Base-by-base conservation (phyloP, 2,329 filamentous ascomycete genomes). In the Botrytis porri region DNA sequence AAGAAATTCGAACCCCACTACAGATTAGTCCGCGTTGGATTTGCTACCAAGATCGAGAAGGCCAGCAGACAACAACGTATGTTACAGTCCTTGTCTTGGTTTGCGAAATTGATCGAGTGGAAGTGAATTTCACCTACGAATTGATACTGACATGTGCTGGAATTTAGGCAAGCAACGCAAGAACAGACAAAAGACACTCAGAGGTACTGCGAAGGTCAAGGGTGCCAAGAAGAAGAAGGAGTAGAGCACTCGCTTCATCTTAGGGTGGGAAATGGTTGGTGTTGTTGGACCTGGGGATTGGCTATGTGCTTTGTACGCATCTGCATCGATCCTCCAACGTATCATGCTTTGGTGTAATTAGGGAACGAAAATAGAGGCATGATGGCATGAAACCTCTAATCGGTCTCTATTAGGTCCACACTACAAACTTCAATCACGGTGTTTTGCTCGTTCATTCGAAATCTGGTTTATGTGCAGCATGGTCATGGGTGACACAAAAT, bases 1-100 rank as follows among this genome's bases (percentile, higher is more conserved):
- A 98, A 98, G 93, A 98, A 98, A 88, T 99, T 98, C 86, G 96
- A 99, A 91, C 96, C 96, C 82, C 92, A 92, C 87, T 98, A 98
- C 92, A 92, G 96, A 86, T 91, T 98, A 81, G 90, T 99, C 85
- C 91, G 96, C 81, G 93, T 97, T 84, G 96, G 95, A 84, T 88
- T 93, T 81, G 95, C 94, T 83, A 89, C 86, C 85, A 98, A 98
- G 93, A 89, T 94, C 85, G 96, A 99, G 93, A 95, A 95, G 89
- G 90, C 96, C 82, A 94, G 91, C 88, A 93, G 96, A 91, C 96
- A 99, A 88, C 96, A 99, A 88, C 95, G 96, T 98, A 95, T 84
- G 95, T 97, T 80, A 75, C 76, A 54, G 25, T 73, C 67, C 75
- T 45, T 65, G 39, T 60, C 57, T 60, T 39, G 39, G 51, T 41